Base-by-base conservation (phyloP, 768 basidiomycete genomes). In the Roridomyces roridus region DNA sequence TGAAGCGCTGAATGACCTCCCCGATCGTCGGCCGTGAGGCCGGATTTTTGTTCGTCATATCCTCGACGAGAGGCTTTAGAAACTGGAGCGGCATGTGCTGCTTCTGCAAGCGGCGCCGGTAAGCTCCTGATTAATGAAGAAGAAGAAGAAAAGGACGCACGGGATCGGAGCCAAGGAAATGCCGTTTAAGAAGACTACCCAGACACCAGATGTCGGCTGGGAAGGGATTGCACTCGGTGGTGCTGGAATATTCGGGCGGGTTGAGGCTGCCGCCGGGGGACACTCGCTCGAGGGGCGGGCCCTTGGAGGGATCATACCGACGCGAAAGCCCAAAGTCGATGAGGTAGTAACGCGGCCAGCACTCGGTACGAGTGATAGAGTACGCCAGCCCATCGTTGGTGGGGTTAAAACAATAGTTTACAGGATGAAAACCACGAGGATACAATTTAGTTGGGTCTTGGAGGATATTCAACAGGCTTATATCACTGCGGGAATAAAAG, bases 141-240 rank as follows among this genome's bases (percentile, higher is more conserved):
- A 4, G 34, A 36, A 31, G 20, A 49, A 14, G 47, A n/a, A 31
- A 17, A 49, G 9, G 18, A 20, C 47, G 35, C 28, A 63, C 59
- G 10, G 35, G 49, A 41, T 53, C 45, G n/a, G 42, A 60, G 1
- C 46, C 55, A 23, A 72, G 14, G 44, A 74, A 70, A 9, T 62
- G 39, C 37, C 64, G 51, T 11, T 63, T 62, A 9, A 76, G 57
- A 7, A 69, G 47, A 18, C 70, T 72, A 0, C 74, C 74, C 18
- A 74, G 28, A 34, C 66, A 67, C 47, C 71, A 73, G 25, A 73
- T 59, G 36, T 76, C 74, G 1, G 68, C 68, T 3, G 69, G 67
- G 59, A 74, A 75, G 5, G 71, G 72, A 48, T 75, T 66, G 52
- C 59, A 66, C 17, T 60, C 47, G 5, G 28, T 35, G 5, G 23